Conservation (phyloP, 306 rosid species). For the Benincasa hispida region DNA sequence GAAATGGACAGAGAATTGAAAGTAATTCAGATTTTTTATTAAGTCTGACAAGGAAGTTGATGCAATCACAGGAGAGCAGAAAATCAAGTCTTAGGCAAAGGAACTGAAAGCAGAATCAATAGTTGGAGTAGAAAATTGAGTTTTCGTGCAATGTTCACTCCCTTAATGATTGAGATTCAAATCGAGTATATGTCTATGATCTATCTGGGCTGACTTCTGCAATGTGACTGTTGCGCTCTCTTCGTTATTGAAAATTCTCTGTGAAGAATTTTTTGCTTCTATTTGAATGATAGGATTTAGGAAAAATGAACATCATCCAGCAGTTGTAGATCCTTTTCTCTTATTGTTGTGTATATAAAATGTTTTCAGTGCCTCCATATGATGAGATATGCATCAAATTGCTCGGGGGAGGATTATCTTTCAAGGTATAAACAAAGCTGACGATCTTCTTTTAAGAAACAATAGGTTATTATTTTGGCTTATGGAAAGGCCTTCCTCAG, state of each 20-base stretch:
- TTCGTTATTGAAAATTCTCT: neutral
- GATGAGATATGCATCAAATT: neutral
- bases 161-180: neutral
- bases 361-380: neutral
- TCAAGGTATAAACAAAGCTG: neutral
- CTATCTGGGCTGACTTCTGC: neutral
- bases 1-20: neutral
- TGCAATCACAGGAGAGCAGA: neutral
- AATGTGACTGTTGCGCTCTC: too few relatives aligned
- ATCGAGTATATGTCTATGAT: neutral
- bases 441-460: neutral
- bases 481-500: neutral
- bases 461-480: neutral
- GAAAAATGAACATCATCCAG: neutral
- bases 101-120: neutral
- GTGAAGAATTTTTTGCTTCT: neutral
- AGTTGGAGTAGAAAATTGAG: neutral
- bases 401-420: neutral
- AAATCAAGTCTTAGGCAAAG: constrained; percentile 3
- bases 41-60: neutral
- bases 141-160: neutral
- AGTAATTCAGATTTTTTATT: neutral
- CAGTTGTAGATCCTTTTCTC: neutral
- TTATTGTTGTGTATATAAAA: neutral
- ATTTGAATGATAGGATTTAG: neutral